Percentiles rank a stretch among this genome's conserved stretches.
phyloP scores from a whole-genome alignment of 805 yeast genomes.

The Metschnikowia lachancei region DNA sequence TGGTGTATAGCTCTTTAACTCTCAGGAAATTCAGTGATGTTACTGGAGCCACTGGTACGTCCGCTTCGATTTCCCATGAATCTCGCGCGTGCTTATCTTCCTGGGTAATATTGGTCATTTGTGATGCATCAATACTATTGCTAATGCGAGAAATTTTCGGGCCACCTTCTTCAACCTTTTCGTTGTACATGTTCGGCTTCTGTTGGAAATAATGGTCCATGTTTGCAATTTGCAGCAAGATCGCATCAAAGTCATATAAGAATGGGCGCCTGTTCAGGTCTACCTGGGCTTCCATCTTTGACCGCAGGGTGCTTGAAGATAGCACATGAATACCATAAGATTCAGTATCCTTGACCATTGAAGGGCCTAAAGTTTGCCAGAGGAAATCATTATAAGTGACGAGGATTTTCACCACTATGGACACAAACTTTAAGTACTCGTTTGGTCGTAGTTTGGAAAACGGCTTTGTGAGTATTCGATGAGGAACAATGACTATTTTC shows the following conservation, averaged over 20 bases:
- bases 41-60: neutral
- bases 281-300: neutral
- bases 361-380: conserved; percentile 11
- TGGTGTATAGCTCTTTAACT: conserved; percentile 1
- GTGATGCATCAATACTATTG: conserved; percentile 3
- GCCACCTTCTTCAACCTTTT: neutral
- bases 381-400: conserved; percentile 32
- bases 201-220: conserved; percentile 18
- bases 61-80: neutral
- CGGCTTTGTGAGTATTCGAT: conserved; percentile 41
- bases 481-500: conserved; percentile 39
- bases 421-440: conserved; percentile 38
- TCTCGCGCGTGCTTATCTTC: neutral
- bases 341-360: neutral
- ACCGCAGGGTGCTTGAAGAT: neutral
- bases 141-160: neutral
- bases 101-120: neutral
- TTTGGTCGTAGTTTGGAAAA: conserved; percentile 35
- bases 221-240: conserved; percentile 18
- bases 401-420: conserved; percentile 37
- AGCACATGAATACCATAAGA: neutral
- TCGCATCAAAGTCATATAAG: conserved; percentile 21
- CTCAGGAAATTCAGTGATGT: neutral
- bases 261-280: conserved; percentile 1
- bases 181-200: neutral